Evolutionary conservation across 768 basidiomycete species (phyloP).

Genomic region (Tricholoma flavovirens): DNA sequence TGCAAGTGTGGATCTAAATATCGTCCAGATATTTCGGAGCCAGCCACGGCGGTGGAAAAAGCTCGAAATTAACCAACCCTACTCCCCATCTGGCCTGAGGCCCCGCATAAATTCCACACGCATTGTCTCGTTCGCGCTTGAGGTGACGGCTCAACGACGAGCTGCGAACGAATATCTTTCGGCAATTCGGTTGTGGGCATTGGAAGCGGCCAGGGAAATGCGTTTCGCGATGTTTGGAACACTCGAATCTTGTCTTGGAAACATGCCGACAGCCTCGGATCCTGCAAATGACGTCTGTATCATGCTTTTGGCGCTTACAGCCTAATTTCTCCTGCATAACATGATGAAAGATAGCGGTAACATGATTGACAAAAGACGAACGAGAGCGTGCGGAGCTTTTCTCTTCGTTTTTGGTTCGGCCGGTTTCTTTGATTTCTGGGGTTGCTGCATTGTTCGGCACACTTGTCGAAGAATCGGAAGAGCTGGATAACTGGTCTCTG

Average conservation of each 20-base stretch:
- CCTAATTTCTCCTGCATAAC: constrained; percentile 1
- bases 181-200: constrained; percentile 15
- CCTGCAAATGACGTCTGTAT: constrained; percentile 15
- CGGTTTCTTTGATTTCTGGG: not conserved
- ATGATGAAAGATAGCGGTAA: not conserved
- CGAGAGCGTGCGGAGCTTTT: constrained; percentile 2
- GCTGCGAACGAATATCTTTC: constrained; percentile 15
- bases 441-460: not conserved
- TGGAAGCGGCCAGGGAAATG: constrained; percentile 18
- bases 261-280: constrained; percentile 16
- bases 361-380: not conserved
- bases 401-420: constrained; percentile 7
- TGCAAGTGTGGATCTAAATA: not conserved
- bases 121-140: constrained; percentile 10
- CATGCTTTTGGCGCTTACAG: constrained; percentile 11
- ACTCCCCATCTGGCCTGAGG: constrained; percentile 11
- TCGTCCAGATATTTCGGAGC: constrained; percentile 15
- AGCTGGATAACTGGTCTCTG: not conserved
- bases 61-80: constrained; percentile 12
- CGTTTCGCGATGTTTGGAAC: constrained; percentile 20
- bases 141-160: constrained; percentile 18
- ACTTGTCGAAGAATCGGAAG: not conserved
- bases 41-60: constrained; percentile 13
- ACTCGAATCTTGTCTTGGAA: constrained; percentile 16
- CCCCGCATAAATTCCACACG: constrained; percentile 12